Percentiles rank a stretch among this genome's conserved stretches.
Conservation (phyloP, 2,329 filamentous ascomycete species). For the Rutstroemia sydowiana region DNA sequence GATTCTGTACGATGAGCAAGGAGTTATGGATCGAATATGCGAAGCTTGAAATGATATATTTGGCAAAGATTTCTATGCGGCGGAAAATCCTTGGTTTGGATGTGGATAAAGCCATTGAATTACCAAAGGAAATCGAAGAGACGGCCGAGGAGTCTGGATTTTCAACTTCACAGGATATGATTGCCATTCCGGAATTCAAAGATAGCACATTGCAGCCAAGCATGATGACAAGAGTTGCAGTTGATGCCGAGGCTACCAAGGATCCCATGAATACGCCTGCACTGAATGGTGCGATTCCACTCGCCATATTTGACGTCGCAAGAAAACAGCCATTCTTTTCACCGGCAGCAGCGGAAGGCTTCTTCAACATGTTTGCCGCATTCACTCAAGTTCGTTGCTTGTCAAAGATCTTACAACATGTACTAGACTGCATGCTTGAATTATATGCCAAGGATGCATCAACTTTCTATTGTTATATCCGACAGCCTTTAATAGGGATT, state of each 20-base stretch:
- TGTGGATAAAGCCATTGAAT: constrained; percentile 35
- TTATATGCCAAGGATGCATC: constrained; percentile 52
- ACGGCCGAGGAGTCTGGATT: constrained; percentile 34
- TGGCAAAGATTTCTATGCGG: constrained; percentile 71
- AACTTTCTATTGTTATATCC: constrained; percentile 64
- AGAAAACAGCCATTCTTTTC: constrained; percentile 69
- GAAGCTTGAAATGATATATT: constrained; percentile 85
- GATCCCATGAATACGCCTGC: constrained; percentile 58
- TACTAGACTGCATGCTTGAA: constrained; percentile 57
- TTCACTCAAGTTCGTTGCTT: constrained; percentile 63
- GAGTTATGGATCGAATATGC: constrained; percentile 85
- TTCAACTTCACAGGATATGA: constrained; percentile 37
- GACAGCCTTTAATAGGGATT: constrained; percentile 61
- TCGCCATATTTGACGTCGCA: constrained; percentile 83
- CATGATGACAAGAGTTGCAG: constrained; percentile 44
- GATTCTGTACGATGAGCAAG: constrained; percentile 74
- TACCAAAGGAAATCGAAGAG: constrained; percentile 39
- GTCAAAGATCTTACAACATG: constrained; percentile 62
- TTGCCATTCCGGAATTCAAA: constrained; percentile 50
- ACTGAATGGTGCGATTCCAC: constrained; percentile 84
- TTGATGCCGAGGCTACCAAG: constrained; percentile 36
- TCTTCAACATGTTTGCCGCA: constrained; percentile 70
- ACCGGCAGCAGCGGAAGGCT: constrained; percentile 58
- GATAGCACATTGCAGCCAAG: constrained; percentile 37
- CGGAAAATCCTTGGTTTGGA: constrained; percentile 61